These are phyloP conservation scores for Quercus dentata DNA, from an alignment of 306 rosid genomes.

Conservation along the genomic window DNA sequence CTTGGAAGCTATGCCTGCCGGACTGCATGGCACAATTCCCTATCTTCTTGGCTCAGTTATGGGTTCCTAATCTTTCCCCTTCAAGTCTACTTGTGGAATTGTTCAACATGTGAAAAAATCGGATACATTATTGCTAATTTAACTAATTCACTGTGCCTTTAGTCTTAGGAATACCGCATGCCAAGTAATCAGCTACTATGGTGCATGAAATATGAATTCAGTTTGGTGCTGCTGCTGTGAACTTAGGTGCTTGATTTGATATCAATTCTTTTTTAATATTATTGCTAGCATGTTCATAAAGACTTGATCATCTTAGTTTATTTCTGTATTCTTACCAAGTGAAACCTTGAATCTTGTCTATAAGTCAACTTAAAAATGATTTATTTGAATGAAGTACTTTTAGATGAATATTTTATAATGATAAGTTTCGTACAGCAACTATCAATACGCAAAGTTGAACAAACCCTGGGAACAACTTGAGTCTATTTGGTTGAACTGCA, in stretches of 20 bases:
- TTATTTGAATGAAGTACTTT: no score
- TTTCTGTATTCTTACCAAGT: no score
- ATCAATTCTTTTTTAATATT: not conserved
- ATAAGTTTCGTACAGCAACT: no score
- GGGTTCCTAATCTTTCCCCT: constrained; percentile 51
- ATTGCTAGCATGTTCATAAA: no score
- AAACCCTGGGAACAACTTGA: no score
- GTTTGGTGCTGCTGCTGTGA: not conserved
- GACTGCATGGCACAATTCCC: constrained; percentile 63
- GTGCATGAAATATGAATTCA: not conserved
- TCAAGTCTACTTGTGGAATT: constrained; percentile 9
- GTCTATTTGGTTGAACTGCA: no score
- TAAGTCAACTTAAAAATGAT: no score
- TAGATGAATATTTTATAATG: no score
- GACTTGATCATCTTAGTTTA: no score
- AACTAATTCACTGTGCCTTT: constrained; percentile 3
- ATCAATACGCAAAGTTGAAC: no score
- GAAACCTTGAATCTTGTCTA: no score
- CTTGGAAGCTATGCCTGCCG: constrained; percentile 68
- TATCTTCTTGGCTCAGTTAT: constrained; percentile 71
- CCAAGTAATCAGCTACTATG: not conserved
- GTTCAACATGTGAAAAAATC: constrained; percentile 4
- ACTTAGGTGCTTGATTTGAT: not conserved
- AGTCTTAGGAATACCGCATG: not conserved
- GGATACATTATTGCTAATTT: constrained; percentile 10